A percentile compares a stretch with the other conserved stretches of the same genome.
Conservation (phyloP, 345 rosid species). For the Dimocarpus longan region DNA sequence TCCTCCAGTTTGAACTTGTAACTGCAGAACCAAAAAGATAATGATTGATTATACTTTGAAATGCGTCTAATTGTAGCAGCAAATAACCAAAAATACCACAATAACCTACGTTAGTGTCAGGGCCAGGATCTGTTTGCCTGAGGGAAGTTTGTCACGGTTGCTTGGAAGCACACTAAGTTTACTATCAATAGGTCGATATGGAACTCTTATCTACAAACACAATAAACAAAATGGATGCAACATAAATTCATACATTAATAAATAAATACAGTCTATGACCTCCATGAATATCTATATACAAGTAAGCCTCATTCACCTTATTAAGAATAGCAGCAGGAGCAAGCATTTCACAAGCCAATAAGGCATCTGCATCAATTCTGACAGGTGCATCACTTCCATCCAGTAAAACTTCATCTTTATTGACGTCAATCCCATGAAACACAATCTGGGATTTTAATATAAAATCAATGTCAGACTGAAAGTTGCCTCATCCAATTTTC, state of each 20-base stretch:
- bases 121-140: conserved; percentile 89
- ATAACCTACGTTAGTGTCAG: conserved; percentile 77
- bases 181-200: conserved; percentile 79
- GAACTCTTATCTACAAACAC: conserved; percentile 69
- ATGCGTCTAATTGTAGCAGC: conserved; percentile 14
- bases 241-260: conserved; percentile 16
- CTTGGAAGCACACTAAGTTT: conserved; percentile 72
- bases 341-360: conserved; percentile 75
- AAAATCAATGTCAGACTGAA: conserved; percentile 6
- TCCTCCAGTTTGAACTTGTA: conserved; percentile 96
- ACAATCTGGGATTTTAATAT: conserved; percentile 45
- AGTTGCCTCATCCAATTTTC: not conserved
- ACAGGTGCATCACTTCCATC: conserved; percentile 98
- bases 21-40: conserved; percentile 44
- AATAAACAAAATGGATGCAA: conserved; percentile 1
- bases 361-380: conserved; percentile 80
- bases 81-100: conserved; percentile 18
- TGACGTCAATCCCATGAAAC: conserved; percentile 84
- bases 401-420: conserved; percentile 76
- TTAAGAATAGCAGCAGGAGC: conserved; percentile 74
- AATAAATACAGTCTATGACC: conserved; percentile 18
- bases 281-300: not conserved
- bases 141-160: conserved; percentile 80
- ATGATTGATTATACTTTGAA: conserved; percentile 19
- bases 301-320: conserved; percentile 53